Evolutionary conservation across 2,329 filamentous ascomycete species (phyloP).

Genomic region (Neoarthrinium moseri): DNA sequence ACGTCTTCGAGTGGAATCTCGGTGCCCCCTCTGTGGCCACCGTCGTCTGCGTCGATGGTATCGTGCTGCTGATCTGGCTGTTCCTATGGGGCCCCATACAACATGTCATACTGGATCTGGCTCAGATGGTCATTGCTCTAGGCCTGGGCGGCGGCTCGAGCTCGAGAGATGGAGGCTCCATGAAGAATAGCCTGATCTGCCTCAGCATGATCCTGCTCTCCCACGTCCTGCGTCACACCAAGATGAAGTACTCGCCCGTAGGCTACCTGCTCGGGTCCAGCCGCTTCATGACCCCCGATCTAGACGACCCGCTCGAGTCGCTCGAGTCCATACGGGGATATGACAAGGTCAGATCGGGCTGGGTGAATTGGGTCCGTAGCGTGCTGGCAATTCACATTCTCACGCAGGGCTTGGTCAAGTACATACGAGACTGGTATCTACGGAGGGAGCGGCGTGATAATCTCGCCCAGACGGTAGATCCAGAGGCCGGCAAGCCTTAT

Average conservation of each 20-base stretch:
- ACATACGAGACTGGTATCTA: slow-evolving; percentile 68
- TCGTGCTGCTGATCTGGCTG: slow-evolving; percentile 82
- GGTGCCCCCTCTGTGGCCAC: slow-evolving; percentile 85
- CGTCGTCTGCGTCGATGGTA: slow-evolving; percentile 77
- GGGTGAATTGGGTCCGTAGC: slow-evolving; percentile 66
- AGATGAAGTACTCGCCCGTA: slow-evolving; percentile 45
- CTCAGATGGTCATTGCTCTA: slow-evolving; percentile 90
- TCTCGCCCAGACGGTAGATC: slow-evolving; percentile 52
- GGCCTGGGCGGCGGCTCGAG: slow-evolving; percentile 81
- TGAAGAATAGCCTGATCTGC: slow-evolving; percentile 69
- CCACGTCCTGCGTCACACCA: slow-evolving; percentile 50
- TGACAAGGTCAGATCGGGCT: slow-evolving; percentile 50
- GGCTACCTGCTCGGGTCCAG: slow-evolving; percentile 45
- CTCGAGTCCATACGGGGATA: slow-evolving; percentile 40
- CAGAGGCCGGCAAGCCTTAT: slow-evolving; percentile 58
- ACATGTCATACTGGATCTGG: slow-evolving; percentile 83
- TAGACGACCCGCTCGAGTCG: slow-evolving; percentile 48
- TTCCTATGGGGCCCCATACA: slow-evolving; percentile 86
- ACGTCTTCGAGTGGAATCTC: slow-evolving; percentile 85
- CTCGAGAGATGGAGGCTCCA: slow-evolving; percentile 63
- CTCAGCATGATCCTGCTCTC: slow-evolving; percentile 64
- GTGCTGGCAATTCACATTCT: slow-evolving; percentile 73
- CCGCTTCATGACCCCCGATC: slow-evolving; percentile 42
- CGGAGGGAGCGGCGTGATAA: slow-evolving; percentile 56
- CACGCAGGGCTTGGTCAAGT: slow-evolving; percentile 70